Conservation (phyloP, 257 asterid species). For the Gynochthodes officinalis region DNA sequence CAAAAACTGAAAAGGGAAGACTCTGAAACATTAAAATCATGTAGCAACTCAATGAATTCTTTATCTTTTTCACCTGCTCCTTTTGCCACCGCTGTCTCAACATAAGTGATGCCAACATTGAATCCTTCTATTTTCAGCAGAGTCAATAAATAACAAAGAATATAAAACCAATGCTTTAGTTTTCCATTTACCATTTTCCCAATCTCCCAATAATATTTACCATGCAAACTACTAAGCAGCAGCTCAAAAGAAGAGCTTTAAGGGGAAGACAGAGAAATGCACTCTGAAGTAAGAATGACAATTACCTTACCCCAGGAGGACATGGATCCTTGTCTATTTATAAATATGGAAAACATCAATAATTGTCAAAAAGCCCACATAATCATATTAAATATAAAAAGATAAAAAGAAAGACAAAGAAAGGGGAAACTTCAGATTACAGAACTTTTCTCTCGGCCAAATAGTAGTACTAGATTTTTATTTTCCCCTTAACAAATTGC, state of each 20-base stretch:
- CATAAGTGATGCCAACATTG: conserved; percentile 33
- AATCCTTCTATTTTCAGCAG: conserved; percentile 27
- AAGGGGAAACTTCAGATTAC: neutral
- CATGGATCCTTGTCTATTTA: neutral
- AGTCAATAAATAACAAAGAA: conserved; percentile 20
- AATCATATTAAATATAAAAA: no score
- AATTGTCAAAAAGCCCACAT: neutral
- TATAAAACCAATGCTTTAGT: conserved; percentile 20
- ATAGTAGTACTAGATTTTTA: no score
- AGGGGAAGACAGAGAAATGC: neutral
- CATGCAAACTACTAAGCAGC: neutral
- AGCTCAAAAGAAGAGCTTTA: neutral
- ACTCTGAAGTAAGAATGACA: neutral
- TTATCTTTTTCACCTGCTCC: conserved; percentile 33
- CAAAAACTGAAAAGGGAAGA: neutral
- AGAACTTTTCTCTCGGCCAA: neutral
- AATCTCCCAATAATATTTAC: conserved; percentile 11
- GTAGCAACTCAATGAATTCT: neutral
- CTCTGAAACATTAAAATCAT: neutral
- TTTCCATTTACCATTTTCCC: conserved; percentile 20
- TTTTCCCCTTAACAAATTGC: no score
- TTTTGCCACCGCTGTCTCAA: conserved; percentile 35
- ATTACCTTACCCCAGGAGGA: neutral
- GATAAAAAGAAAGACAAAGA: neutral
- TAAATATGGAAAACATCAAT: conserved; percentile 4